phyloP scores from a whole-genome alignment of 805 yeast genomes.

The Starmerella floris region DNA sequence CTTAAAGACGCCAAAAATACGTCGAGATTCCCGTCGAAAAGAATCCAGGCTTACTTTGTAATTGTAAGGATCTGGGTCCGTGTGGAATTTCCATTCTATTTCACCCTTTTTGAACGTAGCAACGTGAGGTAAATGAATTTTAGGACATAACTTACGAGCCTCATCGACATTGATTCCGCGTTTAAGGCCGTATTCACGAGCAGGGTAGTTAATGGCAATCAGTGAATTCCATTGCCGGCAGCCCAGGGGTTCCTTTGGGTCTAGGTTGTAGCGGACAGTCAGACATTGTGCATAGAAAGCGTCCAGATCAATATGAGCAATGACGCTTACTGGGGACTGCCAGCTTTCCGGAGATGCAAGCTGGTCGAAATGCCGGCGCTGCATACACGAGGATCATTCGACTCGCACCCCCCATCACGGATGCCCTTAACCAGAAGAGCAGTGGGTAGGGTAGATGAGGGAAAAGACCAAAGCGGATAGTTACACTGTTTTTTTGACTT shows the following conservation, averaged over 20 bases:
- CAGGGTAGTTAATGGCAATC: conserved; percentile 75
- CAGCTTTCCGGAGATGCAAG: conserved; percentile 25
- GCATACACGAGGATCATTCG: conserved; percentile 1
- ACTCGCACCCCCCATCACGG: no score
- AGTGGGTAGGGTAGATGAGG: background rate
- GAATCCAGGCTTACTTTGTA: conserved; percentile 88
- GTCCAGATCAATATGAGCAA: conserved; percentile 81
- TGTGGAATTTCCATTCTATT: conserved; percentile 62
- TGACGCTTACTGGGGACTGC: conserved; percentile 56
- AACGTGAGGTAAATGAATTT: conserved; percentile 70
- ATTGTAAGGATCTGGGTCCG: conserved; percentile 38
- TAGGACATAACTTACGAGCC: conserved; percentile 66
- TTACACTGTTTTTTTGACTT: no score
- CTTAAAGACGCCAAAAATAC: conserved; percentile 54
- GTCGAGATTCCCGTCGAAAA: conserved; percentile 74
- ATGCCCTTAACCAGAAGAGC: no score
- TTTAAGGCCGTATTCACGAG: conserved; percentile 66
- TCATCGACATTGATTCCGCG: conserved; percentile 60
- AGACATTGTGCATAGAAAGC: conserved; percentile 96
- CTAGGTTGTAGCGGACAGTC: conserved; percentile 54
- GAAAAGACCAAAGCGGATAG: no score
- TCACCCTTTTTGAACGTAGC: conserved; percentile 88
- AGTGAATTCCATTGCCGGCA: conserved; percentile 87
- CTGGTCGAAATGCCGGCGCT: conserved; percentile 18
- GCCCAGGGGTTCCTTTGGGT: conserved; percentile 67